Base-by-base conservation (phyloP, 352 stramenopile genomes). In the Phytophthora sp. region DNA sequence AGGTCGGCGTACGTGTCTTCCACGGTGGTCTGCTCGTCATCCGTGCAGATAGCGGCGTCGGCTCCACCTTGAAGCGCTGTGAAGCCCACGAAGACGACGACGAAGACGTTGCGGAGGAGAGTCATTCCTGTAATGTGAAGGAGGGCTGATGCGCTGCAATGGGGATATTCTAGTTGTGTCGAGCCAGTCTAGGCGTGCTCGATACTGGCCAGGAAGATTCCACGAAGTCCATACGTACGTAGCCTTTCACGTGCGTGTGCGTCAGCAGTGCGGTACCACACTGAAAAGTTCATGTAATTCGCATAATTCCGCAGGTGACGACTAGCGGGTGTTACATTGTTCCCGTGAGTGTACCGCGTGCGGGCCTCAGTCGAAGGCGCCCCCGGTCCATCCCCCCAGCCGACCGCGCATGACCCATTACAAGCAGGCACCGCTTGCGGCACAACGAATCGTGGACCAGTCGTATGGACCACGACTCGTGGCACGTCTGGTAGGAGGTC, bases 1-100 rank as follows among this genome's bases (percentile, higher is more conserved):
- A 76, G 26, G 18, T 66, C 53, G 18, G 60, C 31, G 61, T 80
- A 77, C n/a, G 77, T 46, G 30, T 63, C 65, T 12, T 76, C 39
- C 41, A 73, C 59, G 23, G 59, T 69, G 21, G 51, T 66, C 45
- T 62, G 52, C 33, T 80, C 73, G 42, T 66, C 57, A 6, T 36
- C 31, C 12, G 73, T 76, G 69, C 73, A 80, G 31, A 53, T 73
- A 38, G 56, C 56, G 18, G 58, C 73, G 27, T 38, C 23, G 12
- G 51, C 31, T 0, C 13, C 27, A 23, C 33, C 36, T 60, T 69
- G 68, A 16, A 76, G 53, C 42, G 53, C 39, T 16, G 52, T 20
- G 9, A 71, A 53, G 13, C 29, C 26, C 16, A 60, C 33, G 7
- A 74, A 42, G 31, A 42, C 29, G 2, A 69, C 15, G 30, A 31